phyloP scores from a whole-genome alignment of 768 basidiomycete genomes.

The Porphyrellus cyaneotinctus region DNA sequence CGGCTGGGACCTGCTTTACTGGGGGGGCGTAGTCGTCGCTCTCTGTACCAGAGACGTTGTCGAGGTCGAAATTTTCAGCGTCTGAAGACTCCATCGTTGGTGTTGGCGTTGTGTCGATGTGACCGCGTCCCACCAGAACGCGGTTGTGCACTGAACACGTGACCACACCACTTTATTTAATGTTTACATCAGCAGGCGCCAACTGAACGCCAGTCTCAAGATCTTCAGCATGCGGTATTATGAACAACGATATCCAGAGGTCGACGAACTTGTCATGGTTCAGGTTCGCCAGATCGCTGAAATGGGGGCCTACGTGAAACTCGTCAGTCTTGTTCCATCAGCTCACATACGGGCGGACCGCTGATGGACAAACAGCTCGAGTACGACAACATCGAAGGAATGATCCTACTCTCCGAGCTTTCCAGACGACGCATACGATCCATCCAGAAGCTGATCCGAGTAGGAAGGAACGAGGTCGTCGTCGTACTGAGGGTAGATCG shows the following conservation, averaged over 20 bases:
- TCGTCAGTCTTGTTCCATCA: conserved; percentile 51
- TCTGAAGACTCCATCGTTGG: conserved; percentile 69
- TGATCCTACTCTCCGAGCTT: conserved; percentile 98
- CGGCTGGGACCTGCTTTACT: conserved; percentile 55
- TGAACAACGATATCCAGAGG: conserved; percentile 89
- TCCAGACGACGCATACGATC: conserved; percentile 94
- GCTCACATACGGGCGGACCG: background rate
- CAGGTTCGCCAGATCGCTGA: conserved; percentile 99
- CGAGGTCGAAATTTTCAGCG: conserved; percentile 62
- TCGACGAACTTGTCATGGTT: conserved; percentile 99
- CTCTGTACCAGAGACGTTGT: conserved; percentile 53
- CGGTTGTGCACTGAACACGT: conserved; percentile 15
- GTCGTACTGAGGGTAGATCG: conserved; percentile 98
- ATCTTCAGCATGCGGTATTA: conserved; percentile 97
- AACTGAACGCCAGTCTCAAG: too few species aligned
- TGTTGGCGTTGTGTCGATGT: conserved; percentile 11
- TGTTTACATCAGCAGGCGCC: too few species aligned
- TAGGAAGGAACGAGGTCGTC: conserved; percentile 97
- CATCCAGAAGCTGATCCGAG: conserved; percentile 96
- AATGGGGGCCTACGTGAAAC: conserved; percentile 99
- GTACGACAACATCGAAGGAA: conserved; percentile 98
- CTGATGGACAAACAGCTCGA: conserved; percentile 63
- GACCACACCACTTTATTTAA: too few species aligned
- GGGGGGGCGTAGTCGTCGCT: conserved; percentile 66
- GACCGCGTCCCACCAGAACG: background rate